A percentile compares a stretch with the other conserved stretches of the same genome.
Conservation (phyloP, 2,329 filamentous ascomycete genomes). For the Aspergillus jensenii region DNA sequence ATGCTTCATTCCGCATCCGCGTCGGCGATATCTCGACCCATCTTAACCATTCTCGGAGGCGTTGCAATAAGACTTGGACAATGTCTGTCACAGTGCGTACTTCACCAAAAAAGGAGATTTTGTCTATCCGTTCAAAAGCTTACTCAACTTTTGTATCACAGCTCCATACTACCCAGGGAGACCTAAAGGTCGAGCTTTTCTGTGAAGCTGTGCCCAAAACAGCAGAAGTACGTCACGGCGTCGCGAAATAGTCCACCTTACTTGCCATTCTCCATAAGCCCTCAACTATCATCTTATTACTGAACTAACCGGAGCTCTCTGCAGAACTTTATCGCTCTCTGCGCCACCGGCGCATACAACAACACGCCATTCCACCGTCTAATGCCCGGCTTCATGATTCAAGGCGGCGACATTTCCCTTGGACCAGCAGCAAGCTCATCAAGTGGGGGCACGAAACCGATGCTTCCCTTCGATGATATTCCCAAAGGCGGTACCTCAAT, state of each 20-base stretch:
- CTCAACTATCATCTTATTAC: too few relatives aligned
- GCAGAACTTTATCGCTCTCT: slow-evolving; percentile 66
- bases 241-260: background rate
- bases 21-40: background rate
- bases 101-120: background rate
- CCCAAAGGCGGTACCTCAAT: slow-evolving; percentile 60
- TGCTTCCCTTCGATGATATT: slow-evolving; percentile 47
- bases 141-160: slow-evolving; percentile 15
- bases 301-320: background rate
- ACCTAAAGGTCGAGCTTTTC: slow-evolving; percentile 94
- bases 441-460: slow-evolving; percentile 35
- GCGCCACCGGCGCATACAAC: slow-evolving; percentile 61
- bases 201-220: slow-evolving; percentile 94
- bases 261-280: background rate
- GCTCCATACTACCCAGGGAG: slow-evolving; percentile 84
- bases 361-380: slow-evolving; percentile 63
- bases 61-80: background rate
- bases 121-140: background rate
- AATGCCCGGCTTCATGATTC: slow-evolving; percentile 64
- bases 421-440: slow-evolving; percentile 44
- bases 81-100: slow-evolving; percentile 38
- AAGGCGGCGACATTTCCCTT: slow-evolving; percentile 57
- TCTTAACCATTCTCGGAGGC: background rate
- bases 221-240: slow-evolving; percentile 62
- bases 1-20: background rate